phyloP scores from a whole-genome alignment of 306 rosid genomes.

The Quercus engelmannii region DNA sequence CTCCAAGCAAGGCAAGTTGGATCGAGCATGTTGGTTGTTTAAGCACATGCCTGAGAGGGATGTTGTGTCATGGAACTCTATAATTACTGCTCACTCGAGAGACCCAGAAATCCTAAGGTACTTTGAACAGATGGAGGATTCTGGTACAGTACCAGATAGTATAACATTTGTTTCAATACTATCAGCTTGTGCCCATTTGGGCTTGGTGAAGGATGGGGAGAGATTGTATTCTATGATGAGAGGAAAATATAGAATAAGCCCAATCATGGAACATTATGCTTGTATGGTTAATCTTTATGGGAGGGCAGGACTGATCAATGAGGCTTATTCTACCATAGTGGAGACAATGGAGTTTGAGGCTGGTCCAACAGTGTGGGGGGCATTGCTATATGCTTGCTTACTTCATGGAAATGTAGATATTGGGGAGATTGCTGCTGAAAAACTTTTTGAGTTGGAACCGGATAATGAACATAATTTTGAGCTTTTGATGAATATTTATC shows the following conservation, averaged over 20 bases:
- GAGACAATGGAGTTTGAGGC: constrained; percentile 54
- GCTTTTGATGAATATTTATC: constrained; percentile 68
- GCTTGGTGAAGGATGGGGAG: constrained; percentile 67
- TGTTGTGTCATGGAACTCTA: constrained; percentile 77
- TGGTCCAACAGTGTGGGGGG: constrained; percentile 91
- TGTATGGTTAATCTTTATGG: constrained; percentile 90
- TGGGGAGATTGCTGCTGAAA: constrained; percentile 77
- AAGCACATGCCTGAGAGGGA: constrained; percentile 71
- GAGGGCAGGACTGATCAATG: constrained; percentile 69
- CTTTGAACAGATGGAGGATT: constrained; percentile 64
- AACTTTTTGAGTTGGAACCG: constrained; percentile 79
- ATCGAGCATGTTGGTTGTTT: constrained; percentile 54
- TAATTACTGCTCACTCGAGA: constrained; percentile 72
- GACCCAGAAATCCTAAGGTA: constrained; percentile 43
- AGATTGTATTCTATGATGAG: constrained; percentile 56
- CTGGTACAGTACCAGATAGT: constrained; percentile 50
- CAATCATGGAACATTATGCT: constrained; percentile 80
- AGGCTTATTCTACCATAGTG: constrained; percentile 56
- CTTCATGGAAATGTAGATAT: constrained; percentile 51
- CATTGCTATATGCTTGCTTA: constrained; percentile 70
- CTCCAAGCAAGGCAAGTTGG: constrained; percentile 55
- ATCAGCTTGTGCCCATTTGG: constrained; percentile 68
- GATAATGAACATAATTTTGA: constrained; percentile 79
- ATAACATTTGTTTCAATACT: constrained; percentile 73
- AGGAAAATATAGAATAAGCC: constrained; percentile 60